Evolutionary conservation across 306 rosid species (phyloP), one percentile per base, ranked within the genome.

Genomic region (Sechiopsis laciniata): DNA sequence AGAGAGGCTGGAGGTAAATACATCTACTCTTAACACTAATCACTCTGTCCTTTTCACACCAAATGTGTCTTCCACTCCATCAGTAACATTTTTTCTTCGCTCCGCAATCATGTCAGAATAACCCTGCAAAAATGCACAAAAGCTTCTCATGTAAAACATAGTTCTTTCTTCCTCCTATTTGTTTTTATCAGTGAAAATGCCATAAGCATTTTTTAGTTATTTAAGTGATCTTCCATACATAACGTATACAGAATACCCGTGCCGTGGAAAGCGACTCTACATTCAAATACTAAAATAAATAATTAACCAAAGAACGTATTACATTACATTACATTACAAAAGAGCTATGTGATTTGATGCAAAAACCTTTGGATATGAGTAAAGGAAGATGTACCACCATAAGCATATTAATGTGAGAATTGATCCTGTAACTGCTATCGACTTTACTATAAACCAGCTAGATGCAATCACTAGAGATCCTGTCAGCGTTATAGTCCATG

Each of bases 351-450:
- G 12, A 62, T 8, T 61, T 3, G 40, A 61, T 46, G 50, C 78
- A 61, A 58, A 15, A 50, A 91, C 98, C 96, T 88, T 88, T 7
- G 98, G 98, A 80, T 90, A 93, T 65, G 97, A 86, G 76, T 87
- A 88, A 40, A 90, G 84, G 76, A 93, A 93, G 77, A 90, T 86
- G 81, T 83, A 94, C 96, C 98, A 93, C 96, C 97, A 90, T 2
- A 87, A 82, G 70, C 72, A 81, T 64, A 87, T 89, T 60, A 87
- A 79, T 11, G 77, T 3, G 0, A 79, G 75, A 32, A 81, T 19
- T 13, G 79, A n/a, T 14, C 80, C 63, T 12, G 88, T 86, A 56
- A 79, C 76, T 54, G 83, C 6, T 24, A 78, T 13, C 0, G 97
- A 89, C 29, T 86, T 79, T 53, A 84, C 77, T 75, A 87, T 19